Evolutionary conservation across 345 rosid genomes (phyloP), one percentile per base, ranked within the genome.

Genomic region (Brassica carinata): DNA sequence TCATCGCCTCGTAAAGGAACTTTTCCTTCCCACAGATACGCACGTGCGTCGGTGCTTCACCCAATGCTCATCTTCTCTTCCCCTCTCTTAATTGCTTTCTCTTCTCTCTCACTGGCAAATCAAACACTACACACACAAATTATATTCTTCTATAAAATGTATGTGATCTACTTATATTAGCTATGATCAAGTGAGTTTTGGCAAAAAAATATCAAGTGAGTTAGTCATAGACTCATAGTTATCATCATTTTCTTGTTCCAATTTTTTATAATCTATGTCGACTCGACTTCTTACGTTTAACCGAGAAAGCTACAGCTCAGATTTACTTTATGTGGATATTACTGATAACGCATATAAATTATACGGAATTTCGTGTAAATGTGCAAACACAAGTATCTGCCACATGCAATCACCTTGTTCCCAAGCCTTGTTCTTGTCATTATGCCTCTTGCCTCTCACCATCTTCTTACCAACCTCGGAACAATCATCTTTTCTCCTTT

Each of bases 1-100:
- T 82, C 81, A 75, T 65, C 84, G 84, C 92, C 93, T 89, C 86
- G 91, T 82, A 86, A 91, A 91, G 69, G 87, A 89, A 83, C 85
- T 63, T 87, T 81, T 78, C 82, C 82, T 83, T 63, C 84, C 65
- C 67, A 34, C 63, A 69, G 40, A 17, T 18, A 73, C 51, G 88
- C 94, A 88, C 91, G 87, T 89, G 92, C 85, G 79, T 86, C 85
- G 71, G 86, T 86, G 85, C 79, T 62, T 80, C 79, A 77, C 79
- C 85, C 96, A 84, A 85, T 84, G 85, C 82, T 84, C 86, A 77
- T 85, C 84, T 78, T 82, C 79, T 64, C 75, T 78, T 78, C 17
- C 84, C 81, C 75, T 15, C 74, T 65, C 68, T 69, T 69, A 77
- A 84, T 43, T 73, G 73, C 31, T 73, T 72, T 45, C 27, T 55